Conservation (phyloP, 2,329 filamentous ascomycete species). For the Alternaria panax region DNA sequence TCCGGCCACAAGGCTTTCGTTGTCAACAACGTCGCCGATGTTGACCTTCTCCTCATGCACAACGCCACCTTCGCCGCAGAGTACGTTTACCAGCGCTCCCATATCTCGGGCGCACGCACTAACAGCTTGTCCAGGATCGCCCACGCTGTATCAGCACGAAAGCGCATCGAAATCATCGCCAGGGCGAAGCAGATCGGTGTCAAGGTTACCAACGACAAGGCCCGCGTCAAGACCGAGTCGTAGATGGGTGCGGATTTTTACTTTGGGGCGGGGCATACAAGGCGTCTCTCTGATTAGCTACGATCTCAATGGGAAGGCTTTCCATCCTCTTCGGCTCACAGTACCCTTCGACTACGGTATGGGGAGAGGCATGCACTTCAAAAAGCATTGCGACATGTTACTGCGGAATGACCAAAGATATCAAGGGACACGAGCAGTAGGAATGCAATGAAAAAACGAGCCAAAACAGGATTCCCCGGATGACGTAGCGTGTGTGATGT, state of each 20-base stretch:
- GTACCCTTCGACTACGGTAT: conserved; percentile 24
- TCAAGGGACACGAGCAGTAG: conserved; percentile 29
- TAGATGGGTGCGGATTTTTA: conserved; percentile 51
- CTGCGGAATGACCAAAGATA: conserved; percentile 26
- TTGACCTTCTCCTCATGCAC: conserved; percentile 99
- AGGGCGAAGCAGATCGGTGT: conserved; percentile 98
- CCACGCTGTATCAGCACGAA: conserved; percentile 96
- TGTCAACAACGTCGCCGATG: conserved; percentile 92
- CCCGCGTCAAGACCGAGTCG: conserved; percentile 95
- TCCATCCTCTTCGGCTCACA: conserved; percentile 37
- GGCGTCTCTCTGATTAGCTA: conserved; percentile 51
- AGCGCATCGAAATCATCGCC: conserved; percentile 97
- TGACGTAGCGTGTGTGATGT: conserved; percentile 10
- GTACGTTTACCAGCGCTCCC: conserved; percentile 63
- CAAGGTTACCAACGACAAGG: conserved; percentile 99
- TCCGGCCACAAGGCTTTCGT: conserved; percentile 99
- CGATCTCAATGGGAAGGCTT: conserved; percentile 47
- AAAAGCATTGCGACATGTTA: conserved; percentile 36
- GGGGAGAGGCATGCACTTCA: conserved; percentile 40
- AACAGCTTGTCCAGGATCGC: conserved; percentile 73
- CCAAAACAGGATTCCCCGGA: conserved; percentile 18
- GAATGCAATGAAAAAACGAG: conserved; percentile 40
- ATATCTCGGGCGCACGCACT: conserved; percentile 11
- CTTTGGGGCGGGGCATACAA: conserved; percentile 46
- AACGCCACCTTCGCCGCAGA: conserved; percentile 99